phyloP scores from a whole-genome alignment of 192 early-diverging fungal genomes.

The Linnemannia zychae region DNA sequence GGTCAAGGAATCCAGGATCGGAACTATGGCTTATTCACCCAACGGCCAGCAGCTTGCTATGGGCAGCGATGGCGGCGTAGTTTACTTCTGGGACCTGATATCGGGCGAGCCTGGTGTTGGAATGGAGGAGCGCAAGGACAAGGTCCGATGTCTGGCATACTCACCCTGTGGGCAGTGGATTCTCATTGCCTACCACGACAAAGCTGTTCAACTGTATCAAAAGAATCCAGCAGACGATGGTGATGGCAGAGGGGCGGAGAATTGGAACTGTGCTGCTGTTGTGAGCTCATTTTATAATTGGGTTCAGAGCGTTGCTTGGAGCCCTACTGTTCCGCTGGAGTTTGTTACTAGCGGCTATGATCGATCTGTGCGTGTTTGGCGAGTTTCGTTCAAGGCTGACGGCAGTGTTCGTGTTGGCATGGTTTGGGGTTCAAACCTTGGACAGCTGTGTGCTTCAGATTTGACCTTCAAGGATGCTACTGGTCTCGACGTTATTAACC shows the following conservation, averaged over 20 bases:
- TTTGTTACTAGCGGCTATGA: not conserved
- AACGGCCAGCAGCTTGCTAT: not conserved
- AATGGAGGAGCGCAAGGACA: not conserved
- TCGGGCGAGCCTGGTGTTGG: not conserved
- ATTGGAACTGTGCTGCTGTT: not conserved
- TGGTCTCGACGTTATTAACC: not conserved
- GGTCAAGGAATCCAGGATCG: not conserved
- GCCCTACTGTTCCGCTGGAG: not conserved
- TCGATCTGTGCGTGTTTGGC: not conserved
- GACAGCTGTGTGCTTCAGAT: not conserved
- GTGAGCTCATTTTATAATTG: not conserved
- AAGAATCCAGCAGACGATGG: not conserved
- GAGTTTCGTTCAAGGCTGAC: not conserved
- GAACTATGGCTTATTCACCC: not conserved
- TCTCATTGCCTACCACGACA: not conserved
- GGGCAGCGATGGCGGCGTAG: not conserved
- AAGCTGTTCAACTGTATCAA: not conserved
- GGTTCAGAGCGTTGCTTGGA: not conserved
- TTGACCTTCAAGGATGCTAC: not conserved
- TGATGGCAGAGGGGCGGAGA: not conserved
- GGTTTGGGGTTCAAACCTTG: not conserved
- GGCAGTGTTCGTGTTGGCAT: not conserved
- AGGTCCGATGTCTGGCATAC: not conserved
- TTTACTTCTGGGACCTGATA: not conserved
- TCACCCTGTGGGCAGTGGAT: not conserved